Conservation (phyloP, 73 alveolate species). For the Diophrys appendiculata region DNA sequence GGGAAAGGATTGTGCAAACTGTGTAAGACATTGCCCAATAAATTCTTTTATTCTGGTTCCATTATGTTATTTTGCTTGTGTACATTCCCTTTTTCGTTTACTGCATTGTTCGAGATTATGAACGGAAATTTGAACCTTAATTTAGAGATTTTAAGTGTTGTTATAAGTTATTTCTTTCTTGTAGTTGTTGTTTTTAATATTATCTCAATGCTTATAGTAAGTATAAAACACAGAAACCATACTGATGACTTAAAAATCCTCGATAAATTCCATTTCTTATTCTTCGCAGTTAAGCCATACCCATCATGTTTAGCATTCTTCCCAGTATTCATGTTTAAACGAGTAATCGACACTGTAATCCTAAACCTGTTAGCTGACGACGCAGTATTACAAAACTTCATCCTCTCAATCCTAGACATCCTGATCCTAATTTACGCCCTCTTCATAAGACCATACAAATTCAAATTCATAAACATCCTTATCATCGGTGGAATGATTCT, state of each 20-base stretch:
- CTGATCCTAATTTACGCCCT: neutral
- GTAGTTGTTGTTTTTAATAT: neutral
- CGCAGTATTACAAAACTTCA: neutral
- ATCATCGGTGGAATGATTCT: too few relatives aligned
- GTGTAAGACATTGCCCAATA: neutral
- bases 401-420: neutral
- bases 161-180: neutral
- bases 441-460: neutral
- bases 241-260: neutral
- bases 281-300: neutral
- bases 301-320: neutral
- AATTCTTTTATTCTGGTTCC: neutral
- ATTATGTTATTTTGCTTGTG: neutral
- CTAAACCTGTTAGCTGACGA: neutral
- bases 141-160: neutral
- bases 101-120: neutral
- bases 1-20: neutral
- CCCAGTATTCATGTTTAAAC: neutral
- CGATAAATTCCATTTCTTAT: neutral
- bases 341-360: neutral
- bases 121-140: neutral
- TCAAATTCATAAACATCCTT: neutral
- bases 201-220: neutral
- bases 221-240: neutral
- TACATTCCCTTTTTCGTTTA: neutral